Percentiles rank a stretch among this genome's conserved stretches.
phyloP scores from a whole-genome alignment of 345 rosid genomes.

The Raphanus sativus region DNA sequence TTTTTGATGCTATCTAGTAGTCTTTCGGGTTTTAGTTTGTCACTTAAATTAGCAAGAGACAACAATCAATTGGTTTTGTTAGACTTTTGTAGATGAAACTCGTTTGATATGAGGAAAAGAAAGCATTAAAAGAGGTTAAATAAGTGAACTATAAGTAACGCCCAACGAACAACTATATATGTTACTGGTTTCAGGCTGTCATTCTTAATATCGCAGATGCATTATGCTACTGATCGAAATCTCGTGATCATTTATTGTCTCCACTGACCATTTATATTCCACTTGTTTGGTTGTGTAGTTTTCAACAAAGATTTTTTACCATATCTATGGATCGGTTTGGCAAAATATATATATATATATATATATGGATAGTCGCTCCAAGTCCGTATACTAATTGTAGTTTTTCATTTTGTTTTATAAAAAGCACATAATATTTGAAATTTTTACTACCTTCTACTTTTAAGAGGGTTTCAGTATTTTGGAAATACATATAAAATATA shows the following conservation, averaged over 20 bases:
- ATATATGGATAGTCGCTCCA: not conserved
- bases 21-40: not conserved
- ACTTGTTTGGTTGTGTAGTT: slow-evolving; percentile 8
- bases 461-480: not conserved
- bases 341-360: no score
- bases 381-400: not conserved
- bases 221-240: slow-evolving; percentile 6
- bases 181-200: slow-evolving; percentile 33
- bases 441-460: not conserved
- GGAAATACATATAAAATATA: no score
- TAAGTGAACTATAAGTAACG: slow-evolving; percentile 19
- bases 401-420: no score
- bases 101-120: not conserved
- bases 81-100: not conserved
- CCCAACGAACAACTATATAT: slow-evolving; percentile 21
- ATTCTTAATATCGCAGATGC: slow-evolving; percentile 17
- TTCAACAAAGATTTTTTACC: not conserved
- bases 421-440: no score
- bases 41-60: no score
- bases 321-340: no score
- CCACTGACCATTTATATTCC: slow-evolving; percentile 4
- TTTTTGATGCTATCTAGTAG: not conserved
- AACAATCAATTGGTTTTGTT: not conserved
- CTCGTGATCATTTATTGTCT: slow-evolving; percentile 32
- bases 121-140: slow-evolving; percentile 18